These are phyloP conservation scores for Fusarium devonianum DNA, from an alignment of 2,329 filamentous ascomycete genomes.

Conservation along the genomic window DNA sequence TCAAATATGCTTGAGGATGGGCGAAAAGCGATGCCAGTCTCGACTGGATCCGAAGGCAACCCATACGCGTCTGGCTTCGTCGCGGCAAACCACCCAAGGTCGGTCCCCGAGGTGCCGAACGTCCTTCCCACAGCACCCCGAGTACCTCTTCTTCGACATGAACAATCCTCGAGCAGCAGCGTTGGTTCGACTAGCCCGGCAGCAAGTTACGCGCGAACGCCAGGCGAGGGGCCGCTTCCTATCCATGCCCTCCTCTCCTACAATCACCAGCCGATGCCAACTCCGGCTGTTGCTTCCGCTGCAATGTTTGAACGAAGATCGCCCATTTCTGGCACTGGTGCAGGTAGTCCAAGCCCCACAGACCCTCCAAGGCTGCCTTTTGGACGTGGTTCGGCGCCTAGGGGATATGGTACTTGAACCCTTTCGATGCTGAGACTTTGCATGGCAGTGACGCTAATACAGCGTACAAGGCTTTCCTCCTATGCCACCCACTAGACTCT, in stretches of 20 bases:
- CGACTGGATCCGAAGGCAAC: conserved; percentile 32
- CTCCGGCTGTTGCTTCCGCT: conserved; percentile 17
- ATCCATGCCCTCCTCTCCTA: conserved; percentile 62
- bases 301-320: conserved; percentile 33
- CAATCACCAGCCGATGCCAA: conserved; percentile 46
- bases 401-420: conserved; percentile 48
- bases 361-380: conserved; percentile 35
- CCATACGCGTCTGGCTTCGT: conserved; percentile 42
- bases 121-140: conserved; percentile 42
- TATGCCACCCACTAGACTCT: conserved; percentile 44
- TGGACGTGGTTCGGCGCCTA: conserved; percentile 35
- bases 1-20: conserved; percentile 57
- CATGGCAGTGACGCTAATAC: conserved; percentile 41
- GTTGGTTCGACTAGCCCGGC: conserved; percentile 52
- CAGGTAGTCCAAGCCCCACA: conserved; percentile 39
- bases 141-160: conserved; percentile 53
- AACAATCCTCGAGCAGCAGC: conserved; percentile 55
- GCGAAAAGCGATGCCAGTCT: conserved; percentile 25
- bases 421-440: conserved; percentile 18
- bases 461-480: conserved; percentile 45
- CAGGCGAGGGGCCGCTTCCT: conserved; percentile 59
- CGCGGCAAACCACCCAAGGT: conserved; percentile 43
- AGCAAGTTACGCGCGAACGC: conserved; percentile 48
- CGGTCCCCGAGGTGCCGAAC: conserved; percentile 38
- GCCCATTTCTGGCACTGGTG: conserved; percentile 28